Conservation (phyloP, 805 yeast genomes). For the Saturnispora mendoncae region DNA sequence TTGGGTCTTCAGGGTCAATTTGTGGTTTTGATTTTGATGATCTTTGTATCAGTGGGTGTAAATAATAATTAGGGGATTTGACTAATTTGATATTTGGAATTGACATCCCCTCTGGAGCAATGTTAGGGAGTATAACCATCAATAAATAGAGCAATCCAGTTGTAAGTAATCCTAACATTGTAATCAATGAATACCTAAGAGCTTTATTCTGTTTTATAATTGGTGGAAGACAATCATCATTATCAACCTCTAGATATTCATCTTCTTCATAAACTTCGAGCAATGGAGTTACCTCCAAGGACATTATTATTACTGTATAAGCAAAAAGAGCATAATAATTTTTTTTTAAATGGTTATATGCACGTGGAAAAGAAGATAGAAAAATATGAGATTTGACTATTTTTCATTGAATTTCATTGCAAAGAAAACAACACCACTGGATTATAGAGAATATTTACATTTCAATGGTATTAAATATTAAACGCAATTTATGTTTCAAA, state of each 20-base stretch:
- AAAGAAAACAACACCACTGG: too few relatives aligned
- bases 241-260: conserved; percentile 14
- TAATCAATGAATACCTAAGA: conserved; percentile 10
- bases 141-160: conserved; percentile 19
- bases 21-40: conserved; percentile 5
- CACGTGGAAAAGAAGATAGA: too few relatives aligned
- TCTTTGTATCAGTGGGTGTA: conserved; percentile 25
- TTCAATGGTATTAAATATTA: too few relatives aligned
- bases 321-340: neutral
- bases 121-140: conserved; percentile 25
- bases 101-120: conserved; percentile 26
- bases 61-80: conserved; percentile 16
- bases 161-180: conserved; percentile 12
- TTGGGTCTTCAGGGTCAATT: conserved; percentile 21
- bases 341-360: neutral
- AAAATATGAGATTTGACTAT: too few relatives aligned
- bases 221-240: conserved; percentile 13
- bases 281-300: conserved; percentile 12
- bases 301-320: too few relatives aligned
- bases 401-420: too few relatives aligned
- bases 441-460: too few relatives aligned
- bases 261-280: conserved; percentile 4
- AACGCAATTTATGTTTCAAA: too few relatives aligned
- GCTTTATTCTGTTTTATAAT: conserved; percentile 9
- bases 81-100: conserved; percentile 23